Percentiles rank a stretch among this genome's conserved stretches.
Evolutionary conservation across 1,284 basidiomycete species (phyloP).

Genomic region (Boletus sp.): DNA sequence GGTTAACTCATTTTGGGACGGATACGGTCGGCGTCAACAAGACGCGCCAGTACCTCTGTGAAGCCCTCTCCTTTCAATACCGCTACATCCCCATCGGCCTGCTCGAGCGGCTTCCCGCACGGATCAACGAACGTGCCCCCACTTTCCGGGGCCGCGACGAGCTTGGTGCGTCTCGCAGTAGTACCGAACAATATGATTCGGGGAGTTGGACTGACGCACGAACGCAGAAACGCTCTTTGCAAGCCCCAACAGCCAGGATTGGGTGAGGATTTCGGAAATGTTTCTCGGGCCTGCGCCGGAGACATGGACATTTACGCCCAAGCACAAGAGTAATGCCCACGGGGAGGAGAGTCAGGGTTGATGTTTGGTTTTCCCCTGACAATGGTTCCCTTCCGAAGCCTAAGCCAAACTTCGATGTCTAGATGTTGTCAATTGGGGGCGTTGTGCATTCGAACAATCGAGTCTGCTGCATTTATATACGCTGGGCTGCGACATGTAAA

Average conservation of each 20-base stretch:
- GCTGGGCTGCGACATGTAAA: no score
- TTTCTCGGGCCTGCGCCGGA: constrained; percentile 76
- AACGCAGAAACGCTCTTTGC: constrained; percentile 76
- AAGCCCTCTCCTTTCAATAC: constrained; percentile 92
- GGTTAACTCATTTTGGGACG: constrained; percentile 81
- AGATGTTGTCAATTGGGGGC: no score
- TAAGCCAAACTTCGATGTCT: no score
- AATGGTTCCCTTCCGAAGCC: no score
- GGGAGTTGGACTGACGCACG: background rate
- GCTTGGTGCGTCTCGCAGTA: constrained; percentile 52
- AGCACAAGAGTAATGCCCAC: constrained; percentile 70
- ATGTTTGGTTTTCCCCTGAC: background rate
- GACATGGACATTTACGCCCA: constrained; percentile 65
- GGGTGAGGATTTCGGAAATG: constrained; percentile 95
- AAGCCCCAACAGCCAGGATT: constrained; percentile 80
- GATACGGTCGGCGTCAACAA: constrained; percentile 90
- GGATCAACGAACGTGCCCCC: constrained; percentile 88
- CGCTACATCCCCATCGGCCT: constrained; percentile 93
- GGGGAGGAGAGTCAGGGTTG: constrained; percentile 53
- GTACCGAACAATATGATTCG: no score
- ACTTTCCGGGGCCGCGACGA: constrained; percentile 84
- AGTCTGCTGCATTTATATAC: no score
- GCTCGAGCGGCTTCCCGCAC: constrained; percentile 78
- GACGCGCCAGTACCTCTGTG: constrained; percentile 91
- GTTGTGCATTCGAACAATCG: no score